A percentile compares a stretch with the other conserved stretches of the same genome.
Evolutionary conservation across 495 filamentous ascomycete genomes (phyloP).

Genomic region (Durotheca rogersii): DNA sequence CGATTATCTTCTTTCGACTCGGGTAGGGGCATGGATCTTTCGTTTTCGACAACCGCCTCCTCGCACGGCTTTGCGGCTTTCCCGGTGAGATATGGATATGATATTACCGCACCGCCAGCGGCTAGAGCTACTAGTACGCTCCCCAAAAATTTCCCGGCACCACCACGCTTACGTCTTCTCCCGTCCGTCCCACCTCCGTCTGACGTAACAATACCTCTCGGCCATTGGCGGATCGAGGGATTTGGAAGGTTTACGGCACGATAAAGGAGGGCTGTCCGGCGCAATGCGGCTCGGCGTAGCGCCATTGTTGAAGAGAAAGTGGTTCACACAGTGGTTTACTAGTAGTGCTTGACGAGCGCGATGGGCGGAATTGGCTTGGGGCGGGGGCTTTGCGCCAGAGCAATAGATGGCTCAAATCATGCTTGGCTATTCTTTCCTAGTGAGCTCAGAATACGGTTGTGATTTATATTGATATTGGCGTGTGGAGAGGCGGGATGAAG

Average conservation of each 20-base stretch:
- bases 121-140: conserved; percentile 23
- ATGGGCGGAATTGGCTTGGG: too few relatives aligned
- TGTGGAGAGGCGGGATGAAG: background rate
- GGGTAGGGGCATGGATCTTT: conserved; percentile 55
- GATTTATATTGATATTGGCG: too few relatives aligned
- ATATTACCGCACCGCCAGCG: conserved; percentile 23
- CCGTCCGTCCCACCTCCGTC: background rate
- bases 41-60: conserved; percentile 58
- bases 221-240: conserved; percentile 32
- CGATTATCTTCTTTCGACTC: conserved; percentile 65
- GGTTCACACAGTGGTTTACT: background rate
- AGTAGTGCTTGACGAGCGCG: background rate
- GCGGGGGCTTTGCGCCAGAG: too few relatives aligned
- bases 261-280: conserved; percentile 25
- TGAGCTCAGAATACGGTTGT: too few relatives aligned
- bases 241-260: conserved; percentile 7
- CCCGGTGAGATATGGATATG: conserved; percentile 25
- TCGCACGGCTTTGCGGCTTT: conserved; percentile 27
- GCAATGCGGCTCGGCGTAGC: conserved; percentile 25
- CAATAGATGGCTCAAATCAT: too few relatives aligned
- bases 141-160: conserved; percentile 13
- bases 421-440: too few relatives aligned
- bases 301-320: conserved; percentile 20
- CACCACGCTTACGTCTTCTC: conserved; percentile 1
- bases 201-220: conserved; percentile 32